Evolutionary conservation across 2,329 filamentous ascomycete genomes (phyloP).

Genomic region (Ophiostoma ulmi): DNA sequence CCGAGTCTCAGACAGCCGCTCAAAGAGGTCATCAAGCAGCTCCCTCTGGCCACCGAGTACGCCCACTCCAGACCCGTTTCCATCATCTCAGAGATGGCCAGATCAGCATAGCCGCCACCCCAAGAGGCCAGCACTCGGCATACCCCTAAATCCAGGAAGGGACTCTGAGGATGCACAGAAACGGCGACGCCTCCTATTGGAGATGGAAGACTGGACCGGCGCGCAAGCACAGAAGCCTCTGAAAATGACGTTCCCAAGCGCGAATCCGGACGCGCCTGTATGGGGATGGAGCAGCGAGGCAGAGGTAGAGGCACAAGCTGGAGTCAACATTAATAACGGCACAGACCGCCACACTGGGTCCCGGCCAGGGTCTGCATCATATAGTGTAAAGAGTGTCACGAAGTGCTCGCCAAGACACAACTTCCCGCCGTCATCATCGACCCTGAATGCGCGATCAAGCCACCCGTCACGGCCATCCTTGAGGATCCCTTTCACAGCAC

Average conservation of each 20-base stretch:
- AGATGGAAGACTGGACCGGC: slow-evolving; percentile 27
- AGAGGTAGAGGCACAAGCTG: not conserved
- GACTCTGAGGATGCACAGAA: not conserved
- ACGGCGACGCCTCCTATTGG: slow-evolving; percentile 13
- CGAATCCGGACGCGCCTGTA: slow-evolving; percentile 10
- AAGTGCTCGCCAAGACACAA: not conserved
- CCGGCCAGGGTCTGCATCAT: not conserved
- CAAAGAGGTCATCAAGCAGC: not conserved
- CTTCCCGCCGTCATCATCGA: not conserved
- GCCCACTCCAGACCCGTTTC: not conserved
- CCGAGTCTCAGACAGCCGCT: not conserved
- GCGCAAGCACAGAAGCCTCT: slow-evolving; percentile 21
- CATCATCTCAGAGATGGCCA: not conserved
- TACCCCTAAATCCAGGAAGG: not conserved
- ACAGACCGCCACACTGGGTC: not conserved
- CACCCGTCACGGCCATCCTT: not conserved
- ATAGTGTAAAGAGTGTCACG: not conserved
- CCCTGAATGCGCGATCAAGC: not conserved
- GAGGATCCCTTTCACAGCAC: not conserved
- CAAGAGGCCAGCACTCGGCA: not conserved
- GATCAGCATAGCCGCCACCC: not conserved
- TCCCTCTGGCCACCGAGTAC: not conserved
- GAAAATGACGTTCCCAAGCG: slow-evolving; percentile 19
- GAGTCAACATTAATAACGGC: not conserved
- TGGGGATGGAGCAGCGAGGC: slow-evolving; percentile 24